phyloP scores from a whole-genome alignment of 176 grass and related monocot genomes.

The Alopecurus myosuroides region DNA sequence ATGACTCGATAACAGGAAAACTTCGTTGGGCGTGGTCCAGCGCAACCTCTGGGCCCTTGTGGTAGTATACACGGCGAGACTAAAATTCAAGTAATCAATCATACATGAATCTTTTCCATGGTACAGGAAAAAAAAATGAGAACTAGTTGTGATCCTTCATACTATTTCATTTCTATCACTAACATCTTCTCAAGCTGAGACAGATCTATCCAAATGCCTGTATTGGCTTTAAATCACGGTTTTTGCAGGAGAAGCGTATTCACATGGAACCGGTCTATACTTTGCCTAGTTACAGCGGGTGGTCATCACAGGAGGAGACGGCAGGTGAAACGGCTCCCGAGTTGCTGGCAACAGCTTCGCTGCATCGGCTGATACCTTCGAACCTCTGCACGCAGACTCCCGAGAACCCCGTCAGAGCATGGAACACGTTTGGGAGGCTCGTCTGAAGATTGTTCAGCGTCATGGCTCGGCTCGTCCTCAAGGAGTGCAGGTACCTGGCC shows the following conservation, averaged over 20 bases:
- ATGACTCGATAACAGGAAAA: not conserved
- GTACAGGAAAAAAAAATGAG: not conserved
- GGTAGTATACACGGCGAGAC: not conserved
- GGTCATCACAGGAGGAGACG: conserved; percentile 36
- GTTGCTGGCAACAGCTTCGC: conserved; percentile 29
- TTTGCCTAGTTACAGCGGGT: conserved; percentile 61
- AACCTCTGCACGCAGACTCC: conserved; percentile 59
- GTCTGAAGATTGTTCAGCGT: conserved; percentile 77
- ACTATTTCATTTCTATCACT: not conserved
- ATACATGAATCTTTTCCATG: not conserved
- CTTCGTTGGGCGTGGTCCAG: not conserved
- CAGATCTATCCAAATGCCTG: conserved; percentile 11
- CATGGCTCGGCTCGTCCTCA: conserved; percentile 72
- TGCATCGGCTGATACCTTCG: conserved; percentile 71
- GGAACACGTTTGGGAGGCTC: conserved; percentile 90
- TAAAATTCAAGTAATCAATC: not conserved
- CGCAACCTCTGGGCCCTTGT: not conserved
- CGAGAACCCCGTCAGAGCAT: conserved; percentile 76
- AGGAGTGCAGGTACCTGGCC: conserved; percentile 66
- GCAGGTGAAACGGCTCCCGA: conserved; percentile 47
- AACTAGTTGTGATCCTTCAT: not conserved
- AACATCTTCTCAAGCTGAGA: not conserved
- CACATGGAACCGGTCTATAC: conserved; percentile 37
- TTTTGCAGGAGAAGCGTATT: conserved; percentile 31
- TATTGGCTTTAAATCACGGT: conserved; percentile 24